Evolutionary conservation across 2,329 filamentous ascomycete genomes (phyloP).

Genomic region (Aschersonia sp.): DNA sequence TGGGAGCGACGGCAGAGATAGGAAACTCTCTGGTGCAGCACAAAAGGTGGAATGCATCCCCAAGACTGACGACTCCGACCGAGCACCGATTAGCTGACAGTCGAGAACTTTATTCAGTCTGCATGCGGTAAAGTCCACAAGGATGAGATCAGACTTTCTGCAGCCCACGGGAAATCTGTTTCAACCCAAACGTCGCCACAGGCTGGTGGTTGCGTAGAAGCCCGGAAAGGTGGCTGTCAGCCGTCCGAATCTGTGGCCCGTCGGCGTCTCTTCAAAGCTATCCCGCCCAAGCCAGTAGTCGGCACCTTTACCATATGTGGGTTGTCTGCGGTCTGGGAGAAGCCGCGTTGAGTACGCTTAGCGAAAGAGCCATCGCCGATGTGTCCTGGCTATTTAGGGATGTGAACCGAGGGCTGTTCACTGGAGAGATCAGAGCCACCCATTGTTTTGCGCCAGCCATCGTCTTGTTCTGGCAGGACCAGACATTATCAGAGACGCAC

Average conservation of each 20-base stretch:
- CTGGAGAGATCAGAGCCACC: not conserved
- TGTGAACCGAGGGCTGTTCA: not conserved
- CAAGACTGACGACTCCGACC: too few relatives aligned
- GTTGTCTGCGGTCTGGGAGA: too few relatives aligned
- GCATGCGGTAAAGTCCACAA: not conserved
- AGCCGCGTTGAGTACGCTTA: too few relatives aligned
- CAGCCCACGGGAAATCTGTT: too few relatives aligned
- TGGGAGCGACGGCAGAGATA: too few relatives aligned
- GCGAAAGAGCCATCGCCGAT: not conserved
- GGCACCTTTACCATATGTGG: too few relatives aligned
- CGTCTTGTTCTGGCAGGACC: not conserved
- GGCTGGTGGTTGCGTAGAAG: not conserved
- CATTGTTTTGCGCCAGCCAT: not conserved
- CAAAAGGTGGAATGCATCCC: too few relatives aligned
- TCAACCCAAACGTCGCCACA: not conserved
- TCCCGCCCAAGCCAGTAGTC: too few relatives aligned
- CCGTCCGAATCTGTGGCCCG: not conserved
- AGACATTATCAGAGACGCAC: not conserved
- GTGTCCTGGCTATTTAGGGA: not conserved
- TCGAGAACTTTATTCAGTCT: not conserved
- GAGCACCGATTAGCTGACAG: not conserved
- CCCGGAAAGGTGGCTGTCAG: not conserved
- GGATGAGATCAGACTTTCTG: not conserved
- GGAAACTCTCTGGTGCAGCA: too few relatives aligned
- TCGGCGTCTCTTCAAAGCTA: not conserved